Conservation (phyloP, 768 basidiomycete species). For the Naematelia encephala region DNA sequence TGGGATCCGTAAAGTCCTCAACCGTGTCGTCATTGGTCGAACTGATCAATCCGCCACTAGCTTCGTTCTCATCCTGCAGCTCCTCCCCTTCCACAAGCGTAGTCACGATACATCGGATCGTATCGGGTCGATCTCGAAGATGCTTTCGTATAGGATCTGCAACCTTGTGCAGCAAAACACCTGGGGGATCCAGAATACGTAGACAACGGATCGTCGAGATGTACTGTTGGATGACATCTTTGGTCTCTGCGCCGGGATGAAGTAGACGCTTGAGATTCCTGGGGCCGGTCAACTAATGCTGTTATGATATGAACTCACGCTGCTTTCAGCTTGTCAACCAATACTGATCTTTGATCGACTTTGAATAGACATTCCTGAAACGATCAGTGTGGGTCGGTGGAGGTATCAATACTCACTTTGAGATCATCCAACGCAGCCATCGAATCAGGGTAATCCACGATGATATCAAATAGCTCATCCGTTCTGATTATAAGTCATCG, state of each 20-base stretch:
- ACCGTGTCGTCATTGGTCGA: slow-evolving; percentile 59
- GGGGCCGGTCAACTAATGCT: slow-evolving; percentile 2
- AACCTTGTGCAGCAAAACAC: slow-evolving; percentile 87
- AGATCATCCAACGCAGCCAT: slow-evolving; percentile 79
- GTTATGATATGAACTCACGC: slow-evolving; percentile 57
- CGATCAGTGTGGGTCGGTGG: not conserved
- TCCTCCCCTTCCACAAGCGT: slow-evolving; percentile 84
- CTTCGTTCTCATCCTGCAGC: slow-evolving; percentile 76
- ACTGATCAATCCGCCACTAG: slow-evolving; percentile 35
- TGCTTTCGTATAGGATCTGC: slow-evolving; percentile 89
- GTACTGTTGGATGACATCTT: slow-evolving; percentile 82
- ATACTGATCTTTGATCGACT: slow-evolving; percentile 57
- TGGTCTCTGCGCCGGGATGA: slow-evolving; percentile 93
- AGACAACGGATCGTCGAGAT: slow-evolving; percentile 88
- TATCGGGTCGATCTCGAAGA: slow-evolving; percentile 76
- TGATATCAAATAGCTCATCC: slow-evolving; percentile 89
- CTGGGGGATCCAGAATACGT: slow-evolving; percentile 84
- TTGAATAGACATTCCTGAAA: slow-evolving; percentile 48
- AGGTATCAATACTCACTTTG: slow-evolving; percentile 56
- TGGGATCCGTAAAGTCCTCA: slow-evolving; percentile 85
- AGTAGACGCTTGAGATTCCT: slow-evolving; percentile 84
- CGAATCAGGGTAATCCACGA: slow-evolving; percentile 89
- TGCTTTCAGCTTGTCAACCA: slow-evolving; percentile 74
- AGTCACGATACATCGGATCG: slow-evolving; percentile 88
- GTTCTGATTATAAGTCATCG: slow-evolving; percentile 47